These are phyloP conservation scores for Endotrypanum monterogeii DNA, from an alignment of 208 protist species.

Conservation along the genomic window DNA sequence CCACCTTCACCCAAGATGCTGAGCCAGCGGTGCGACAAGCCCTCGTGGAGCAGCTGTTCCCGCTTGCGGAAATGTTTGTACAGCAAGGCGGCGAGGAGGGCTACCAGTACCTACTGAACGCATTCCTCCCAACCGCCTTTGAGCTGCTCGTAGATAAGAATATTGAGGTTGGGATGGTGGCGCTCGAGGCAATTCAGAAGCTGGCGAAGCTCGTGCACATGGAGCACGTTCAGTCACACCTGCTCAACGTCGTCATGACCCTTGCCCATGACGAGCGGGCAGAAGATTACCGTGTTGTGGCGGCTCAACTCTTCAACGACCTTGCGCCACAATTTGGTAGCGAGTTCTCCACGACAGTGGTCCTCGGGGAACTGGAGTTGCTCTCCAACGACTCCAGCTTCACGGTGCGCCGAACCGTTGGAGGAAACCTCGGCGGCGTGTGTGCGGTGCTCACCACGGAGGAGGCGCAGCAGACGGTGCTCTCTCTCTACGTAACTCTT, in stretches of 20 bases:
- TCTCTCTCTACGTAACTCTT: constrained; percentile 88
- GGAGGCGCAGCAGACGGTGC: constrained; percentile 58
- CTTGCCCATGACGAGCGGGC: constrained; percentile 94
- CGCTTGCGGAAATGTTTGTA: constrained; percentile 80
- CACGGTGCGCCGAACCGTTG: constrained; percentile 89
- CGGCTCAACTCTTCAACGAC: constrained; percentile 90
- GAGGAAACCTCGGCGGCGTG: constrained; percentile 78
- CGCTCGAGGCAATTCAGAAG: constrained; percentile 80
- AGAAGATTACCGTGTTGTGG: constrained; percentile 94
- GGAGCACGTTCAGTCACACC: constrained; percentile 84
- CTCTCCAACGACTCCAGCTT: constrained; percentile 91
- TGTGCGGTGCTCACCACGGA: constrained; percentile 57
- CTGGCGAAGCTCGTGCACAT: constrained; percentile 83
- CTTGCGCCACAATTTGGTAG: constrained; percentile 78
- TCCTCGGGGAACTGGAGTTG: constrained; percentile 82
- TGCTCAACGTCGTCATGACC: constrained; percentile 90
- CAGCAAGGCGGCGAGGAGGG: constrained; percentile 73
- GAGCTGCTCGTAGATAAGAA: constrained; percentile 96
- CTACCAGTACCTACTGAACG: constrained; percentile 83
- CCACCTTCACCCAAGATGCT: constrained; percentile 84
- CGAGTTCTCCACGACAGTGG: constrained; percentile 65
- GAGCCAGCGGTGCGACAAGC: constrained; percentile 92
- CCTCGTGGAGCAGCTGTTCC: constrained; percentile 89
- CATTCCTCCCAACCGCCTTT: constrained; percentile 92
- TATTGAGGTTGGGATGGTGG: constrained; percentile 87